Conservation (phyloP, 108 stramenopile species). For the Conticribra weissflogii region DNA sequence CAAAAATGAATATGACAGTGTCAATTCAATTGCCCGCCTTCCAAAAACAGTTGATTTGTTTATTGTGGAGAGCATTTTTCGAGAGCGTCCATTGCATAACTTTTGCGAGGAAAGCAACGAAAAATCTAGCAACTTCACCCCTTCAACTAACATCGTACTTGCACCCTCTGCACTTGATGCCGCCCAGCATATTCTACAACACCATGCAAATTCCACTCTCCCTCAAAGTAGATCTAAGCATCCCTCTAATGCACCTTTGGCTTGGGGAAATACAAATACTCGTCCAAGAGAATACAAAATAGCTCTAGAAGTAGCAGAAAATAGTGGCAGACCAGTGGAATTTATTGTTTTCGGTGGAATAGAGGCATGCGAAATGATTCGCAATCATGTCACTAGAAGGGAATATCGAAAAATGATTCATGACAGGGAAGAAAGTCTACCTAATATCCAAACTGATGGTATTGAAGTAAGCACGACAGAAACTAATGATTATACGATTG, state of each 20-base stretch:
- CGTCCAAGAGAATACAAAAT: slow-evolving; percentile 59
- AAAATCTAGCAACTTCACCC: not conserved
- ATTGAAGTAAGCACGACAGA: too few relatives aligned
- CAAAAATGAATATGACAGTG: not conserved
- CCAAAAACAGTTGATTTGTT: slow-evolving; percentile 44
- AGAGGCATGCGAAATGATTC: slow-evolving; percentile 51
- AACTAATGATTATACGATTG: too few relatives aligned
- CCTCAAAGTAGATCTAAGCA: not conserved
- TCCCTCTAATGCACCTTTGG: slow-evolving; percentile 28
- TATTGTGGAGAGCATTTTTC: slow-evolving; percentile 50
- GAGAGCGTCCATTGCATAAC: slow-evolving; percentile 36
- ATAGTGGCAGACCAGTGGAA: slow-evolving; percentile 67
- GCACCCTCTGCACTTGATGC: slow-evolving; percentile 42
- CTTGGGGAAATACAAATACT: slow-evolving; percentile 88
- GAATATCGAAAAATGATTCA: slow-evolving; percentile 30
- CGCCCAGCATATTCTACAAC: slow-evolving; percentile 22
- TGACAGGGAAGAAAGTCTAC: too few relatives aligned
- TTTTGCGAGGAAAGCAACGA: slow-evolving; percentile 8
- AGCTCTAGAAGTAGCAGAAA: slow-evolving; percentile 66
- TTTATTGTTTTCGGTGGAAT: slow-evolving; percentile 63
- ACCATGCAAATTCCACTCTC: slow-evolving; percentile 8
- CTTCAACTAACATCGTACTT: not conserved
- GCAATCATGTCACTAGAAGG: slow-evolving; percentile 22
- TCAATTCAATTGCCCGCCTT: too few relatives aligned
- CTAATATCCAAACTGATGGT: too few relatives aligned